Conservation (phyloP, 257 asterid species). For the Forsythia viridissima region DNA sequence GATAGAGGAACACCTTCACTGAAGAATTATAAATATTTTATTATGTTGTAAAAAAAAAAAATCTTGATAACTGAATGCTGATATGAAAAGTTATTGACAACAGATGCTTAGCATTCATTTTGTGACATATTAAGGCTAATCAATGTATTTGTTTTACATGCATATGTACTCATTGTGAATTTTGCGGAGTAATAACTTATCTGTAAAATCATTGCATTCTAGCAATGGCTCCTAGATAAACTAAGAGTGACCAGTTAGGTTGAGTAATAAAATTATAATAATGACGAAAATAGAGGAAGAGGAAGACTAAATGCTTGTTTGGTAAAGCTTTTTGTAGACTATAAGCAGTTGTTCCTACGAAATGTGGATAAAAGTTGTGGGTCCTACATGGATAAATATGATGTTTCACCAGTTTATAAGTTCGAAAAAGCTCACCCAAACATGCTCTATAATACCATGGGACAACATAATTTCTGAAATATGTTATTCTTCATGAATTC, state of each 20-base stretch:
- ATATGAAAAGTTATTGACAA: conserved; percentile 4
- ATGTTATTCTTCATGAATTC: not conserved
- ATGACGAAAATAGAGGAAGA: not conserved
- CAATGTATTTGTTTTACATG: not conserved
- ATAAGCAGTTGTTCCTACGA: too few species aligned
- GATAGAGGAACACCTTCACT: conserved; percentile 5
- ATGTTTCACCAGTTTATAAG: too few species aligned
- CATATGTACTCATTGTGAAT: conserved; percentile 4
- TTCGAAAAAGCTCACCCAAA: too few species aligned
- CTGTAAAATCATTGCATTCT: conserved; percentile 2
- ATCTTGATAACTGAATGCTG: conserved; percentile 15
- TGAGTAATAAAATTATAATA: not conserved
- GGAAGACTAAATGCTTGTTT: not conserved
- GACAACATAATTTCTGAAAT: not conserved
- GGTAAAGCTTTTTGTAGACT: too few species aligned
- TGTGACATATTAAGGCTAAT: not conserved
- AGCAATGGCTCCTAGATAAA: not conserved
- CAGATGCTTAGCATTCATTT: not conserved
- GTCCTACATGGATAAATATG: too few species aligned
- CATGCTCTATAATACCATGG: not conserved
- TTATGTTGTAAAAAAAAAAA: conserved; percentile 6
- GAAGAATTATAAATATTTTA: not conserved
- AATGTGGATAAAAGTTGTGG: too few species aligned
- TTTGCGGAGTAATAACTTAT: not conserved
- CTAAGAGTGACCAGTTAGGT: not conserved